Evolutionary conservation across 1,139 yeast genomes (phyloP).

Genomic region (Lodderomyces beijingensis): DNA sequence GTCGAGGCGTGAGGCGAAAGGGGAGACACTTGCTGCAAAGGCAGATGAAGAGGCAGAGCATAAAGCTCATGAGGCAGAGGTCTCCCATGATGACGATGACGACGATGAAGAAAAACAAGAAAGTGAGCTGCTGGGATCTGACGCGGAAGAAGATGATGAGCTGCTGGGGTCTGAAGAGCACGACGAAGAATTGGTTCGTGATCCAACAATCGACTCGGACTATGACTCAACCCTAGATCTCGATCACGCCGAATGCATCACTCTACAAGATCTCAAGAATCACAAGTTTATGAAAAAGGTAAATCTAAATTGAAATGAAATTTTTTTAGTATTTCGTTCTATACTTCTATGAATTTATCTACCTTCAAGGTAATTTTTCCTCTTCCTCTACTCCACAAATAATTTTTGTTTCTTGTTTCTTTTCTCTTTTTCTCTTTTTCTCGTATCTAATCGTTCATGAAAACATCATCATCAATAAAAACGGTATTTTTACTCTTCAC

Average conservation of each 20-base stretch:
- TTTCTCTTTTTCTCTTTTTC: neutral
- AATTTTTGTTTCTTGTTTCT: slow-evolving; percentile 1
- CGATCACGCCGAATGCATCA: slow-evolving; percentile 12
- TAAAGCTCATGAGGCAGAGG: slow-evolving; percentile 7
- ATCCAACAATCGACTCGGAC: slow-evolving; percentile 24
- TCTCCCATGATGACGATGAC: slow-evolving; percentile 3
- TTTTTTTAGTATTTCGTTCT: no score
- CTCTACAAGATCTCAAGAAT: slow-evolving; percentile 6
- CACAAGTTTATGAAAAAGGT: slow-evolving; percentile 6
- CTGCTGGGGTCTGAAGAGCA: slow-evolving; percentile 6
- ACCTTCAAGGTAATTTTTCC: no score
- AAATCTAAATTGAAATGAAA: neutral
- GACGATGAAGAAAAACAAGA: slow-evolving; percentile 5
- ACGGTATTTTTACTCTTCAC: slow-evolving; percentile 15
- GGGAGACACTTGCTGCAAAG: neutral
- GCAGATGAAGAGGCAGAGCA: slow-evolving; percentile 6
- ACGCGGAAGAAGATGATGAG: slow-evolving; percentile 5
- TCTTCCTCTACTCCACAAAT: no score
- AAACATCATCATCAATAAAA: slow-evolving; percentile 1
- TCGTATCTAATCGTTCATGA: slow-evolving; percentile 1
- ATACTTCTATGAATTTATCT: no score
- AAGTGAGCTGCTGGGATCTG: slow-evolving; percentile 1
- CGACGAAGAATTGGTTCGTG: slow-evolving; percentile 13
- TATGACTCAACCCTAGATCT: slow-evolving; percentile 27
- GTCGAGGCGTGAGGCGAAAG: slow-evolving; percentile 7